Evolutionary conservation across 345 rosid species (phyloP).

Genomic region (Populus alba): DNA sequence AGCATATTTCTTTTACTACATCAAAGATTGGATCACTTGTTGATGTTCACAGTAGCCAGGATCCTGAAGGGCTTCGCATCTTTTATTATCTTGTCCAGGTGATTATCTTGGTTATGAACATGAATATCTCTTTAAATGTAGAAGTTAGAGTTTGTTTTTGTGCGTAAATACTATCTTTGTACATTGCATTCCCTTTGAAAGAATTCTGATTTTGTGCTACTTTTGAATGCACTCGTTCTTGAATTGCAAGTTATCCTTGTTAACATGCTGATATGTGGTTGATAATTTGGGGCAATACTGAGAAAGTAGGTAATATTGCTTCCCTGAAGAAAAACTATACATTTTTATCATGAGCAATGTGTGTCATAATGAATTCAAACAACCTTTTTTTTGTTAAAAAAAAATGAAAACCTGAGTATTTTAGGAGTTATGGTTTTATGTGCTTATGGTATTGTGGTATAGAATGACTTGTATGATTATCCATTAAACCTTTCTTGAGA

Average conservation of each 20-base stretch:
- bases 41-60: conserved; percentile 91
- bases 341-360: not conserved
- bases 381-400: not conserved
- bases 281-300: not conserved
- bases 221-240: not conserved
- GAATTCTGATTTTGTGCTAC: not conserved
- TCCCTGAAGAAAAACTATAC: not conserved
- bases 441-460: not conserved
- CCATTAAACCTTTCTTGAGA: not conserved
- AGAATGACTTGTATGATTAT: not conserved
- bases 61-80: conserved; percentile 97
- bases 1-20: conserved; percentile 91
- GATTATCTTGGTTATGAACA: not conserved
- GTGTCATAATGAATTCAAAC: not conserved
- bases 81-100: conserved; percentile 99
- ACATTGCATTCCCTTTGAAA: not conserved
- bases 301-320: not conserved
- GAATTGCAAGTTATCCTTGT: not conserved
- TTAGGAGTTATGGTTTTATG: not conserved
- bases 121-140: not conserved
- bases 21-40: conserved; percentile 98
- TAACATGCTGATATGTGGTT: not conserved
- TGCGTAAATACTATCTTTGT: not conserved
- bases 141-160: not conserved
- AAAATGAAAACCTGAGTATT: not conserved